Evolutionary conservation across 768 basidiomycete species (phyloP).

Genomic region (Tulasnella sp.): DNA sequence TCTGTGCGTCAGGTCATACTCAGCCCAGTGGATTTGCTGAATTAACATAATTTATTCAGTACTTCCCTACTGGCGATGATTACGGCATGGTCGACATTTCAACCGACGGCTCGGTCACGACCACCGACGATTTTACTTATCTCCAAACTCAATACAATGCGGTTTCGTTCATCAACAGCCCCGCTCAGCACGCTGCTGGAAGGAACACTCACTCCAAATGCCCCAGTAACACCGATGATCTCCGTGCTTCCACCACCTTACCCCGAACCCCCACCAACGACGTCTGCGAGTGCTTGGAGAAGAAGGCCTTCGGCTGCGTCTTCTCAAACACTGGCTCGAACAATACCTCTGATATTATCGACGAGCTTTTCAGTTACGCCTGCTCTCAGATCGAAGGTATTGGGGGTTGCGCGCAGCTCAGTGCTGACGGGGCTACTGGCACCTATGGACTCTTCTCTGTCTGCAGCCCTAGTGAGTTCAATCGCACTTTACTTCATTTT

Average conservation of each 20-base stretch:
- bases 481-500: too few species aligned
- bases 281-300: conserved; percentile 71
- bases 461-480: conserved; percentile 48
- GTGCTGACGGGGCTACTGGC: conserved; percentile 67
- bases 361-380: conserved; percentile 58
- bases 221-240: conserved; percentile 55
- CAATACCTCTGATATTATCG: conserved; percentile 52
- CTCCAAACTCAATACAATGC: conserved; percentile 59
- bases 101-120: conserved; percentile 60
- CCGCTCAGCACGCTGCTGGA: conserved; percentile 55
- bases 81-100: conserved; percentile 85
- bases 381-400: conserved; percentile 62
- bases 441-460: conserved; percentile 69
- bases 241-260: conserved; percentile 62
- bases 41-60: conserved; percentile 44
- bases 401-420: conserved; percentile 61
- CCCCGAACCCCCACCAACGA: conserved; percentile 80
- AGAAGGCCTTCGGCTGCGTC: conserved; percentile 59
- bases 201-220: conserved; percentile 52
- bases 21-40: not conserved
- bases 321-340: conserved; percentile 64
- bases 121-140: conserved; percentile 61
- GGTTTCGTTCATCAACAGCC: conserved; percentile 57
- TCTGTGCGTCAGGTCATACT: not conserved
- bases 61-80: conserved; percentile 76